Percentiles rank a stretch among this genome's conserved stretches.
These are phyloP conservation scores for Sporodiniella umbellata DNA, from an alignment of 371 early-diverging fungal species.

Conservation along the genomic window DNA sequence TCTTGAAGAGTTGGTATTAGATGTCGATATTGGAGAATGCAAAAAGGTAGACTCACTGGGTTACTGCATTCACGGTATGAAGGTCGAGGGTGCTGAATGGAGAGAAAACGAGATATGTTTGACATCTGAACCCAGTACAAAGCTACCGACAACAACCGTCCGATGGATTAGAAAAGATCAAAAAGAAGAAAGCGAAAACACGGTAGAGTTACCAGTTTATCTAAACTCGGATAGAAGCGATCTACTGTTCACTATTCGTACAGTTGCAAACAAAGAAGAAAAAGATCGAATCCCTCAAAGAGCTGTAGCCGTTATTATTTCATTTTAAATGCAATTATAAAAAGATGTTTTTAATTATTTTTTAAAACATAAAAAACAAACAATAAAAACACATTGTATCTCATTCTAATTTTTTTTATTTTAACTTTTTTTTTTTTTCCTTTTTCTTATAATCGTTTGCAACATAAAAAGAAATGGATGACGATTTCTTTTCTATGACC, in stretches of 20 bases:
- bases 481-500: slow-evolving; percentile 24
- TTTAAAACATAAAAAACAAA: neutral
- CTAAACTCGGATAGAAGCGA: slow-evolving; percentile 77
- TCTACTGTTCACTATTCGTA: slow-evolving; percentile 68
- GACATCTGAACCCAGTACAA: slow-evolving; percentile 46
- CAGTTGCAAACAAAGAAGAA: slow-evolving; percentile 39
- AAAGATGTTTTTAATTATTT: neutral
- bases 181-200: slow-evolving; percentile 6
- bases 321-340: slow-evolving; percentile 26
- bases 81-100: slow-evolving; percentile 73
- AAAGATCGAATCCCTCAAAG: slow-evolving; percentile 65
- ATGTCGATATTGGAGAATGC: slow-evolving; percentile 40
- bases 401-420: neutral
- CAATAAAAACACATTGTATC: neutral
- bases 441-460: neutral
- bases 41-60: slow-evolving; percentile 13
- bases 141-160: slow-evolving; percentile 39
- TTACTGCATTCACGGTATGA: slow-evolving; percentile 46
- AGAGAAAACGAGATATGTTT: slow-evolving; percentile 44
- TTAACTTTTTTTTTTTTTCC: neutral
- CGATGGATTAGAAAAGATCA: slow-evolving; percentile 49
- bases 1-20: slow-evolving; percentile 62
- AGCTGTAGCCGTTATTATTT: slow-evolving; percentile 69
- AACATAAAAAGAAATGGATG: slow-evolving; percentile 3
- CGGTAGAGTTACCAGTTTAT: slow-evolving; percentile 74